phyloP scores from a whole-genome alignment of 208 protist genomes.

The Leishmania tarentolae region DNA sequence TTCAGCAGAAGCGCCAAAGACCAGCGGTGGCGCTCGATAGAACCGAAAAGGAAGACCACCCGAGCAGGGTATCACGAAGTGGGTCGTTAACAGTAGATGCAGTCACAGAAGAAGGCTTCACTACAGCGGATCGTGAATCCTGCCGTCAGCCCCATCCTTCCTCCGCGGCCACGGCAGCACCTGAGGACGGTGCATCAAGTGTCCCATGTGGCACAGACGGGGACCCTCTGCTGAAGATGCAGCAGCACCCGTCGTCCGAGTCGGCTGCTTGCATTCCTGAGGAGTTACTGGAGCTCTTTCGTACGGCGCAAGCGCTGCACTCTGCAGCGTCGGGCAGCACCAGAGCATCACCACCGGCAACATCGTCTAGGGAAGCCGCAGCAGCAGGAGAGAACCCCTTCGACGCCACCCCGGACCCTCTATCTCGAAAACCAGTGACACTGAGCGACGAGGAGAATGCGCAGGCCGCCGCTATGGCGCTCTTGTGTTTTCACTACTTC shows the following conservation, averaged over 20 bases:
- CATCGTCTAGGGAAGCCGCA: neutral
- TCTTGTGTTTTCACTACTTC: slow-evolving; percentile 29
- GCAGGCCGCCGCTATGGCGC: slow-evolving; percentile 18
- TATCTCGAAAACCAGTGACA: neutral
- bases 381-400: neutral
- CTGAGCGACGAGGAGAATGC: slow-evolving; percentile 11
- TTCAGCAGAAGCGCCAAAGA: neutral
- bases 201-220: neutral
- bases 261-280: neutral
- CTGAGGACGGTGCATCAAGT: neutral
- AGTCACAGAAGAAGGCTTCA: neutral
- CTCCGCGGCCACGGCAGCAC: neutral
- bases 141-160: neutral
- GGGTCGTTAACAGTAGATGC: neutral
- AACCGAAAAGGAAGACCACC: neutral
- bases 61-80: neutral
- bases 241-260: neutral
- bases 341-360: neutral
- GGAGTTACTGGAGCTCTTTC: slow-evolving; percentile 22
- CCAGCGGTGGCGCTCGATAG: neutral
- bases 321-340: neutral
- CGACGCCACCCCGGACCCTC: neutral
- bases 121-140: neutral
- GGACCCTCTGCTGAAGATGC: neutral
- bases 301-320: slow-evolving; percentile 13